phyloP scores from a whole-genome alignment of 2,329 filamentous ascomycete species.

The Apiospora hydei region DNA sequence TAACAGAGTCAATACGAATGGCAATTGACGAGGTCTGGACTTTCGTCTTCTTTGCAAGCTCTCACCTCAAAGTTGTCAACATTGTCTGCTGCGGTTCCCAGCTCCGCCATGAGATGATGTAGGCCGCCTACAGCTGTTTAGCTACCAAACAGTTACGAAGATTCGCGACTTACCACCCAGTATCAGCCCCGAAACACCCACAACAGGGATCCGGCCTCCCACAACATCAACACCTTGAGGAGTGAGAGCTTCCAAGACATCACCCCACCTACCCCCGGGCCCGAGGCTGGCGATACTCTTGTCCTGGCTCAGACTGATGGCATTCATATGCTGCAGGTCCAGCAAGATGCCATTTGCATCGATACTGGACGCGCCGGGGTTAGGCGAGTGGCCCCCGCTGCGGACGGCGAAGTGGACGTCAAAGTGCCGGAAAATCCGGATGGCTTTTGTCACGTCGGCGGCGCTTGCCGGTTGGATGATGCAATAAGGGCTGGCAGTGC shows the following conservation, averaged over 20 bases:
- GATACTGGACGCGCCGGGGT: slow-evolving; percentile 31
- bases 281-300: slow-evolving; percentile 41
- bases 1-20: background rate
- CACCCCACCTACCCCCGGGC: slow-evolving; percentile 34
- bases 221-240: slow-evolving; percentile 30
- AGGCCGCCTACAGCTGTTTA: slow-evolving; percentile 33
- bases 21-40: background rate
- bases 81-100: slow-evolving; percentile 53
- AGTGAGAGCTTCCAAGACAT: slow-evolving; percentile 30
- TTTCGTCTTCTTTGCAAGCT: slow-evolving; percentile 9
- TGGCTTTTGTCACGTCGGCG: slow-evolving; percentile 25
- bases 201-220: slow-evolving; percentile 33
- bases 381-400: slow-evolving; percentile 33
- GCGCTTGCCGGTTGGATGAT: slow-evolving; percentile 28
- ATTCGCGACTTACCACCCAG: slow-evolving; percentile 33
- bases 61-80: slow-evolving; percentile 45
- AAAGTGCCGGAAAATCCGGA: slow-evolving; percentile 31
- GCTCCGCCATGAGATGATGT: slow-evolving; percentile 30
- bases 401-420: slow-evolving; percentile 30
- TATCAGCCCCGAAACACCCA: slow-evolving; percentile 33
- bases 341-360: slow-evolving; percentile 33
- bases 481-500: slow-evolving; percentile 29
- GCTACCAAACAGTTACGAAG: background rate
- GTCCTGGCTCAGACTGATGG: slow-evolving; percentile 32
- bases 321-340: slow-evolving; percentile 34